A percentile compares a stretch with the other conserved stretches of the same genome.
Evolutionary conservation across 192 early-diverging fungal species (phyloP).

Genomic region (Backusella liffmaniae): DNA sequence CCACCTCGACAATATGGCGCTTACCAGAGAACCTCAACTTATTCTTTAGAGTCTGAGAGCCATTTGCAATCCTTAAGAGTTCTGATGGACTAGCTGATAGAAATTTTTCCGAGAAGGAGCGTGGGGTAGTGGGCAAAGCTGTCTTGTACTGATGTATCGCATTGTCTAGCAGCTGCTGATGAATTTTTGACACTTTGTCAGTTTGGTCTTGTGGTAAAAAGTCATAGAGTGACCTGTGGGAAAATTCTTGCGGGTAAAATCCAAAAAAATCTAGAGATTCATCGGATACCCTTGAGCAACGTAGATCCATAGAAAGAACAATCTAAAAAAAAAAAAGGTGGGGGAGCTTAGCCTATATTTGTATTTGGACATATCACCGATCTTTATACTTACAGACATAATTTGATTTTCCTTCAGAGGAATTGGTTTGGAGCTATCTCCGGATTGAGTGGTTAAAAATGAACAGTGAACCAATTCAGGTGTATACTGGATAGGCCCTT

Average conservation of each 20-base stretch:
- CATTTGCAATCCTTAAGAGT: constrained; percentile 40
- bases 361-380: not conserved
- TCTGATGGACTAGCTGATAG: constrained; percentile 25
- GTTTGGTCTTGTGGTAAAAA: constrained; percentile 40
- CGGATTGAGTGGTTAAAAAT: not conserved
- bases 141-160: constrained; percentile 12
- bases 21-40: constrained; percentile 37
- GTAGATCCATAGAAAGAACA: constrained; percentile 48
- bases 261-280: constrained; percentile 47
- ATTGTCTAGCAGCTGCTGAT: constrained; percentile 30
- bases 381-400: constrained; percentile 9
- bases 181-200: constrained; percentile 32
- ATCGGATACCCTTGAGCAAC: constrained; percentile 54
- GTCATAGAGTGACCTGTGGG: constrained; percentile 47
- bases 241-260: constrained; percentile 51
- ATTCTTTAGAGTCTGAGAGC: constrained; percentile 42
- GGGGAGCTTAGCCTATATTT: not conserved
- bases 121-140: constrained; percentile 13
- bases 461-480: not conserved
- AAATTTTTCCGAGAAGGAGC: constrained; percentile 14
- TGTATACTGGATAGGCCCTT: not conserved
- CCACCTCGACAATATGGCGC: constrained; percentile 26
- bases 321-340: constrained; percentile 7
- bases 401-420: not conserved
- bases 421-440: not conserved